Evolutionary conservation across 2,329 filamentous ascomycete genomes (phyloP), one percentile per base, ranked within the genome.

Genomic region (Orbilia javanica): DNA sequence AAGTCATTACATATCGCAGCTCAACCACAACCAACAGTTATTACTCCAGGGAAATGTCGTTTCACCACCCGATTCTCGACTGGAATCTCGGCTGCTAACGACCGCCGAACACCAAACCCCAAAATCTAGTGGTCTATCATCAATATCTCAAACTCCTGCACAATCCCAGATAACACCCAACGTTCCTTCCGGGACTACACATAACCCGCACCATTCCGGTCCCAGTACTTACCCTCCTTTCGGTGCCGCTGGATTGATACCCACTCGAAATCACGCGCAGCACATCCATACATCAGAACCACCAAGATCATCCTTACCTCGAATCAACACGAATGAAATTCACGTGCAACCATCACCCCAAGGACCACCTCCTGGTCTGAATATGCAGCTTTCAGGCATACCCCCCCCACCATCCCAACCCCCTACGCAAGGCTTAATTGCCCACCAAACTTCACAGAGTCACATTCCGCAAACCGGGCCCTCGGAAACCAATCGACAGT

Each of bases 281-380:
- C 66, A 78, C n/a, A 66, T 71, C 25, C 65, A 75, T 67, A 68
- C 74, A 1, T 75, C 79, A 27, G 72, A 86, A 55, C 84, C 84
- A 29, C 83, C 86, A 62, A 85, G 86, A 75, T 85, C 86, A 31
- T 84, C 85, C 72, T 83, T 88, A 25, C 86, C 87, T 36, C 84
- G 86, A 79, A 84, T 88, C 77, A 87, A 86, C 20, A 88, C 87
- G 13, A 87, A 86, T 80, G 86, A 88, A 76, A 86, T 87, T 82
- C 86, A 86, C 68, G 83, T 86, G 60, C 86, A 86, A 68, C 85
- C 86, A 76, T 85, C 85, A 57, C 85, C 85, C 11, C 81, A 80
- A 68, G 65, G 72, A 5, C 72, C 79, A 36, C 79, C 74, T 50
- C 71, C 79, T 8, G 79, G 78, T 8, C 76, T 80, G 6, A 68